These are phyloP conservation scores for Mycocalia duriaeana DNA, from an alignment of 1,284 basidiomycete species.

Conservation along the genomic window DNA sequence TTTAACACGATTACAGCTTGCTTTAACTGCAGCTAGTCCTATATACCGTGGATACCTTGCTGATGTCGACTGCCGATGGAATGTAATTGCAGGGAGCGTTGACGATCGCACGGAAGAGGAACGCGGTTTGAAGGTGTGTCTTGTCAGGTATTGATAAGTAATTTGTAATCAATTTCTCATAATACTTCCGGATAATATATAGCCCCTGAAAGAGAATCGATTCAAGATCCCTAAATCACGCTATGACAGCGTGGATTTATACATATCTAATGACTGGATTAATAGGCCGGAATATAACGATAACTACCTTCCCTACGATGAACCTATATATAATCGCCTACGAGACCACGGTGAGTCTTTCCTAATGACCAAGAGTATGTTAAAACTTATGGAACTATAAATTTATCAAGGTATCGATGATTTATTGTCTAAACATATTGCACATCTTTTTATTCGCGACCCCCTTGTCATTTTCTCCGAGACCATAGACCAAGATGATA, in stretches of 20 bases:
- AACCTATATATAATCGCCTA: conserved; percentile 68
- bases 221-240: conserved; percentile 91
- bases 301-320: conserved; percentile 76
- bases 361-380: no score
- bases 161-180: conserved; percentile 2
- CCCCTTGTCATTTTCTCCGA: conserved; percentile 95
- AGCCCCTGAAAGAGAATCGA: conserved; percentile 76
- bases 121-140: conserved; percentile 72
- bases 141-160: not conserved
- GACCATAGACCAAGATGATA: conserved; percentile 89
- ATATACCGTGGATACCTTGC: conserved; percentile 92
- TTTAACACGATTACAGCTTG: conserved; percentile 53
- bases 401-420: conserved; percentile 75
- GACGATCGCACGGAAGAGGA: conserved; percentile 97
- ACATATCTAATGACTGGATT: conserved; percentile 83
- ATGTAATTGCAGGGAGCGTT: conserved; percentile 94
- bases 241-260: conserved; percentile 94
- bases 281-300: conserved; percentile 96
- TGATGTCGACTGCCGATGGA: conserved; percentile 98
- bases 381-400: no score
- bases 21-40: conserved; percentile 91
- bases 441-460: conserved; percentile 97
- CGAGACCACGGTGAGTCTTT: conserved; percentile 59
- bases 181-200: not conserved
- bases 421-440: conserved; percentile 85